phyloP scores from a whole-genome alignment of 148 eudicot genomes.

The Spergularia bocconei region DNA sequence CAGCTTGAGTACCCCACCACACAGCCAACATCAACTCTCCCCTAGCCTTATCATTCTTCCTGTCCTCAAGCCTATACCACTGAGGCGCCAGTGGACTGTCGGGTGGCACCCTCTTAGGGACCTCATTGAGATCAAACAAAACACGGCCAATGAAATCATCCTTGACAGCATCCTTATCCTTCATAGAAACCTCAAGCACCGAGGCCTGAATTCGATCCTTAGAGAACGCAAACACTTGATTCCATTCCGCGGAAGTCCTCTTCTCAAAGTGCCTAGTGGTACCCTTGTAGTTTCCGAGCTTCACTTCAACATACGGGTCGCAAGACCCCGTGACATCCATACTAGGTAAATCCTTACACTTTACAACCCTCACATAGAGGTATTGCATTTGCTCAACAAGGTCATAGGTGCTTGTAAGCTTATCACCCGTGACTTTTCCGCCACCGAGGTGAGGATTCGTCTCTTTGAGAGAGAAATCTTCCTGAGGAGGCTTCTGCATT shows the following conservation, averaged over 20 bases:
- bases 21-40: conserved; percentile 81
- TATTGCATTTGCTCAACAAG: conserved; percentile 74
- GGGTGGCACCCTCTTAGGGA: conserved; percentile 68
- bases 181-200: conserved; percentile 52
- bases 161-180: conserved; percentile 54
- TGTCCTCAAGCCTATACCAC: conserved; percentile 68
- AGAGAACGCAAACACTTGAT: conserved; percentile 61
- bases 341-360: conserved; percentile 54
- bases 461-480: conserved; percentile 61
- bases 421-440: conserved; percentile 50
- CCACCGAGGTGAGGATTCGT: conserved; percentile 65
- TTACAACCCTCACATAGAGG: conserved; percentile 64
- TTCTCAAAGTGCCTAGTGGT: conserved; percentile 58
- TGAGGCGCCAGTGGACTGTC: conserved; percentile 81
- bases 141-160: conserved; percentile 61
- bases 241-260: conserved; percentile 60
- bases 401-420: conserved; percentile 62
- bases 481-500: conserved; percentile 54
- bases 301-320: conserved; percentile 65
- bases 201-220: conserved; percentile 58
- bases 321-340: conserved; percentile 53
- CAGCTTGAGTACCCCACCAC: conserved; percentile 83
- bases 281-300: conserved; percentile 63
- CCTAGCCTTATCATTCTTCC: conserved; percentile 43
- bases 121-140: conserved; percentile 55